These are phyloP conservation scores for Inosperma sp. DNA, from an alignment of 768 basidiomycete genomes.

Conservation along the genomic window DNA sequence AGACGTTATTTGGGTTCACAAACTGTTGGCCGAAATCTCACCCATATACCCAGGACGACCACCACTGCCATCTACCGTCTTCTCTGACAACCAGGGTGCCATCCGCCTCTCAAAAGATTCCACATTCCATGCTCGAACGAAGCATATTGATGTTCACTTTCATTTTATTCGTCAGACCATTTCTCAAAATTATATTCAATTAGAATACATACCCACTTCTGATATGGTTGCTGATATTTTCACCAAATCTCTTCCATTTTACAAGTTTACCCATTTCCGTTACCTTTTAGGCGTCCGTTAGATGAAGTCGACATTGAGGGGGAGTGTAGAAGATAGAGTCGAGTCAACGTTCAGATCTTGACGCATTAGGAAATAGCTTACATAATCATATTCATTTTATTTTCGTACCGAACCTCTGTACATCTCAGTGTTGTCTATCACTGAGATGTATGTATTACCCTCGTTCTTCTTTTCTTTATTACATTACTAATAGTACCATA, in stretches of 20 bases:
- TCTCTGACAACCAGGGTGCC: slow-evolving; percentile 4
- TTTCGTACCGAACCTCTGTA: too few species aligned
- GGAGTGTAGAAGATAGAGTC: too few species aligned
- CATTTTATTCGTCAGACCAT: too few species aligned
- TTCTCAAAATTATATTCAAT: background rate
- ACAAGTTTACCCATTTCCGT: slow-evolving; percentile 1
- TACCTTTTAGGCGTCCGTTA: slow-evolving; percentile 1
- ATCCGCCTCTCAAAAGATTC: background rate
- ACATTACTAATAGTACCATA: too few species aligned
- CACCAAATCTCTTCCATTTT: background rate
- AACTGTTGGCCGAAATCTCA: background rate
- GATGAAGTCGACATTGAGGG: slow-evolving; percentile 1
- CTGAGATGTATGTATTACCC: too few species aligned
- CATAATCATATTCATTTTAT: too few species aligned
- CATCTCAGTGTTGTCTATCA: too few species aligned
- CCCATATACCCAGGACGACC: background rate
- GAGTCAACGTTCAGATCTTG: too few species aligned
- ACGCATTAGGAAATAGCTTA: too few species aligned
- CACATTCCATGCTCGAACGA: slow-evolving; percentile 4
- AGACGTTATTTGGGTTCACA: background rate
- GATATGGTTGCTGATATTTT: background rate
- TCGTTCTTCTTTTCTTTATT: too few species aligned
- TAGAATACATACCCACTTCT: background rate
- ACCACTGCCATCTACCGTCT: background rate
- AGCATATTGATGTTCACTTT: too few species aligned